Conservation (phyloP, 306 rosid genomes). For the Sphenostylis stenocarpa region DNA sequence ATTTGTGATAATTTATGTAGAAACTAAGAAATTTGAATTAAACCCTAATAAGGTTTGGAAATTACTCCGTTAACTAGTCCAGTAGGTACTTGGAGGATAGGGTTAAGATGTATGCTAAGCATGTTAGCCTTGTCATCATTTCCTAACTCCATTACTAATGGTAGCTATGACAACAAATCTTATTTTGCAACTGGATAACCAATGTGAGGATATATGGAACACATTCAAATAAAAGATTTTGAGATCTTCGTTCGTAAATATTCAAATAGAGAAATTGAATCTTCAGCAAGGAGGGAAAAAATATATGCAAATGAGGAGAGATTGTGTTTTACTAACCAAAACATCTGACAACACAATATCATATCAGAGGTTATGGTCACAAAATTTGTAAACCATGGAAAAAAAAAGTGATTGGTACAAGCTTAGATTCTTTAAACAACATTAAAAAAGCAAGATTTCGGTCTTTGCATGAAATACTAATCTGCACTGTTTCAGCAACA, state of each 20-base stretch:
- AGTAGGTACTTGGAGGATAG: neutral
- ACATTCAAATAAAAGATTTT: conserved; percentile 9
- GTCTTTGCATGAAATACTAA: conserved; percentile 19
- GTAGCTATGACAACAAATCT: neutral
- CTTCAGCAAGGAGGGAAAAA: neutral
- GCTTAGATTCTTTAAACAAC: conserved; percentile 7
- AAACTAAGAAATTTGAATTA: neutral
- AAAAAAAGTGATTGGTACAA: neutral
- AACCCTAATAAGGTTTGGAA: neutral
- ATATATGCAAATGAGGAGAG: neutral
- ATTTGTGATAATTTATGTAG: neutral
- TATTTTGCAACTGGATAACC: neutral
- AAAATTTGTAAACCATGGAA: conserved; percentile 4
- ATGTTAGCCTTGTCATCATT: neutral
- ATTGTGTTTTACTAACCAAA: neutral
- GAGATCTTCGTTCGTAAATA: neutral
- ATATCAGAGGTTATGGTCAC: neutral
- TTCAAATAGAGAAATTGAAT: neutral
- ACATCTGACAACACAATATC: neutral
- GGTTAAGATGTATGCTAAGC: neutral
- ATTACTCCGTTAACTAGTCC: neutral
- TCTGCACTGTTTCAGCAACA: conserved; percentile 5
- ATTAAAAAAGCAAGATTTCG: neutral
- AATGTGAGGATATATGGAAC: neutral
- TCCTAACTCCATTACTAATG: neutral